Conservation (phyloP, 352 stramenopile genomes). For the Aphanomyces cochlioides region DNA sequence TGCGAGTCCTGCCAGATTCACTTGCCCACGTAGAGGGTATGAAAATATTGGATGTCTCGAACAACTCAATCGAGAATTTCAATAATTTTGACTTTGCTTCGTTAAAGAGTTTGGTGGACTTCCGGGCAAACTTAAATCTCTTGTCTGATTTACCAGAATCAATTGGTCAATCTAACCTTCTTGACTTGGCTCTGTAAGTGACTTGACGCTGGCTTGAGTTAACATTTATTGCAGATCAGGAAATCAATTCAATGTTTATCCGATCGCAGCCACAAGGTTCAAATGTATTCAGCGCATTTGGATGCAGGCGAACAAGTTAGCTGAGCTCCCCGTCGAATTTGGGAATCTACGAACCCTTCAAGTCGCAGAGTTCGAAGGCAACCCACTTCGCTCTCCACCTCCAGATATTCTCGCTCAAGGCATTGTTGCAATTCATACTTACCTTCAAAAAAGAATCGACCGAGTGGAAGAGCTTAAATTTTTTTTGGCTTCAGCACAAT, state of each 20-base stretch:
- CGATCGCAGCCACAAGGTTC: constrained; percentile 42
- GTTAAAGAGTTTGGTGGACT: constrained; percentile 37
- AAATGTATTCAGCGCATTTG: constrained; percentile 41
- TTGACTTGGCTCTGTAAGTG: constrained; percentile 48
- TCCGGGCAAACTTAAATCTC: constrained; percentile 52
- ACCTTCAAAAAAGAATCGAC: constrained; percentile 57
- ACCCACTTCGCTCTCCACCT: constrained; percentile 67
- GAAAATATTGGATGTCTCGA: constrained; percentile 56
- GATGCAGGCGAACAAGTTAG: constrained; percentile 73
- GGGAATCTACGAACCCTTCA: constrained; percentile 43
- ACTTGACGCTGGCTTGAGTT: background rate
- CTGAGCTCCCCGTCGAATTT: constrained; percentile 55
- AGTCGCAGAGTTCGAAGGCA: constrained; percentile 58
- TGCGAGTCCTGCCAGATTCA: constrained; percentile 34
- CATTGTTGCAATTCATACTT: constrained; percentile 46
- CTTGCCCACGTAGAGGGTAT: constrained; percentile 38
- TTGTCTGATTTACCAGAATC: constrained; percentile 45
- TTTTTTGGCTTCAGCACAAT: constrained; percentile 40
- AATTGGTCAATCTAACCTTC: constrained; percentile 39
- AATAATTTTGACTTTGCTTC: constrained; percentile 43
- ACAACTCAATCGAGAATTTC: constrained; percentile 56
- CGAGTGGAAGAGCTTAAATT: constrained; percentile 49
- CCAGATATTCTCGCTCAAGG: constrained; percentile 58
- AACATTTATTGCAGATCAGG: constrained; percentile 35
- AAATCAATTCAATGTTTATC: constrained; percentile 54